Conservation (phyloP, 1,284 basidiomycete species). For the Mycosarcoma maydis region DNA sequence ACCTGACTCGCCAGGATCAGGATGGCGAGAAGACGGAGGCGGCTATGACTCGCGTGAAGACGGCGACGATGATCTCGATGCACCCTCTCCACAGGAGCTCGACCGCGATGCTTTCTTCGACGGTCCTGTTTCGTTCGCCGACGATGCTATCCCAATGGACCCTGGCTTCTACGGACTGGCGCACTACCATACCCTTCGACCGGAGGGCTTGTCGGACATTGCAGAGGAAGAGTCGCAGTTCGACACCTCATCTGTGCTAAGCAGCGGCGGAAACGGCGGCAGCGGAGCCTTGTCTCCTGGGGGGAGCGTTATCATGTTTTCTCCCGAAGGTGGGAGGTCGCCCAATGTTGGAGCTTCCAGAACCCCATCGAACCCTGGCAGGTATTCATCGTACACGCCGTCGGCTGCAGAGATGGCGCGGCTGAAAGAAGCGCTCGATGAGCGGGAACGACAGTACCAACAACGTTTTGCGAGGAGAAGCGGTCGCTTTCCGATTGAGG, state of each 20-base stretch:
- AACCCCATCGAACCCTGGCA: constrained; percentile 4
- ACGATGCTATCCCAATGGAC: constrained; percentile 46
- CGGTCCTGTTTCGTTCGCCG: constrained; percentile 28
- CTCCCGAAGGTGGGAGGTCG: constrained; percentile 15
- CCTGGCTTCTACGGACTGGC: constrained; percentile 45
- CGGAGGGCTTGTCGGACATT: constrained; percentile 57
- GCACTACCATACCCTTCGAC: constrained; percentile 44
- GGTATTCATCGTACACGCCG: constrained; percentile 24
- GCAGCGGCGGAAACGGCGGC: constrained; percentile 30
- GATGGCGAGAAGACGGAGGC: constrained; percentile 5
- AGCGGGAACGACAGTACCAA: constrained; percentile 39
- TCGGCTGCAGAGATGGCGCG: constrained; percentile 35
- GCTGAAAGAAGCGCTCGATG: constrained; percentile 38
- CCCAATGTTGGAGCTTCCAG: constrained; percentile 13
- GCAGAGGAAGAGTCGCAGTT: constrained; percentile 53
- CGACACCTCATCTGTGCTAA: constrained; percentile 36
- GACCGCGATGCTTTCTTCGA: constrained; percentile 30
- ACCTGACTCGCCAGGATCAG: constrained; percentile 24
- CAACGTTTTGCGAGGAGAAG: constrained; percentile 15
- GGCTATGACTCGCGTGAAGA: constrained; percentile 18
- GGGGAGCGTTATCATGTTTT: constrained; percentile 11
- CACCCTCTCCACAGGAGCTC: constrained; percentile 20
- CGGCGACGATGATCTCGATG: constrained; percentile 19
- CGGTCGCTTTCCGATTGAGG: constrained; percentile 27
- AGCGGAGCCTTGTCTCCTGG: constrained; percentile 18